Evolutionary conservation across 2,329 filamentous ascomycete genomes (phyloP), one percentile per base, ranked within the genome.

Genomic region (Neofusicoccum cordaticola): DNA sequence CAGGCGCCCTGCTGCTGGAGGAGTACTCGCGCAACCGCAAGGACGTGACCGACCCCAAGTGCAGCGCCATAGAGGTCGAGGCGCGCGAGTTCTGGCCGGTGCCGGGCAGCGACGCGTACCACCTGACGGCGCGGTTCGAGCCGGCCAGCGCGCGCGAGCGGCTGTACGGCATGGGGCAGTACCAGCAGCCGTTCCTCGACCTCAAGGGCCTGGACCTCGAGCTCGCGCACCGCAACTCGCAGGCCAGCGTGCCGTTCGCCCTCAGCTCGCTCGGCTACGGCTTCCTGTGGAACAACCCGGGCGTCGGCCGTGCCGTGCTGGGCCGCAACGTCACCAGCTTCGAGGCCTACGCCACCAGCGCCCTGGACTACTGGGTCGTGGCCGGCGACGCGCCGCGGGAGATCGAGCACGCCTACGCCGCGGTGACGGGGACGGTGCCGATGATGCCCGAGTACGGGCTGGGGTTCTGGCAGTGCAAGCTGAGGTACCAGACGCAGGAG

Each of bases 401-500:
- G 41, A 87, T 89, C 47, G 81, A 84, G 6, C 77, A 85, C 66
- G 78, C 82, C 0, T 90, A 89, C 68, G 82, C 83, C 0, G 74
- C 75, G 3, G 84, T 80, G 1, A 87, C 86, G 0, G 87, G 87
- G 0, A 82, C 79, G 39, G 85, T 84, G 0, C 87, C 88, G 0
- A 85, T 86, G 82, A 89, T 90, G 87, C 88, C 87, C 1, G 87
- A 89, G 68, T 89, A 88, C 68, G 87, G 86, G 0, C 79, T 90
- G 0, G 87, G 87, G 0, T 90, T 89, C 71, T 89, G 87, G 87
- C 87, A 90, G 71, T 88, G 86, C 73, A 89, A 88, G 73, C 76
- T 89, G 11, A 80, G 87, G 1, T 90, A 90, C 68, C 84, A 86
- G 72, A 89, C 84, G 0, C 88, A 90, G 69, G 86, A 88, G 17